Evolutionary conservation across 2,329 filamentous ascomycete species (phyloP), one percentile per base, ranked within the genome.

Genomic region (Moelleriella libera): DNA sequence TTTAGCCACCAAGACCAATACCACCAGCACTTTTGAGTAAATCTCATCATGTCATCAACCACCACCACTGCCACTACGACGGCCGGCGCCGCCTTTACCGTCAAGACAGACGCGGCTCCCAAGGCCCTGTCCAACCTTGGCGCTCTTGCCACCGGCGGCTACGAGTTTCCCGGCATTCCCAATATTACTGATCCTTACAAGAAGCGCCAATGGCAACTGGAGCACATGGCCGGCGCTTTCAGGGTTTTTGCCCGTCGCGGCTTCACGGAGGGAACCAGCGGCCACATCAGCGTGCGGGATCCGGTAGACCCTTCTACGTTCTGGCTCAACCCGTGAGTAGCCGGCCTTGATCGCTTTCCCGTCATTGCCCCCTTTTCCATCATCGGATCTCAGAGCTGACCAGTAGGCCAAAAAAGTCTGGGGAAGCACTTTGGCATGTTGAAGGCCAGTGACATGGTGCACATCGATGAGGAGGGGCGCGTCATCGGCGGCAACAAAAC

Each of bases 381-480:
- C 21, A 21, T 21, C 21, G 21, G 21, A 21, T 21, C 21, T 21
- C 21, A 3, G 21, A 21, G 21, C 21, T 21, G 21, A 21, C 21
- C 21, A 3, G 21, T 21, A 21, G 21, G 21, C 21, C n/a, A 37
- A 37, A 41, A 12, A 12, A 41, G 40, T 7, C 40, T 41, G 10
- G 40, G 40, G 9, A 41, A 41, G 11, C 80, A 85, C 58, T 86
- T 85, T 57, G 80, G 72, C 5, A 63, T 81, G 50, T 67, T 85
- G 45, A 78, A 75, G 51, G 78, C 80, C 1, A 73, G 70, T 1
- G 81, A 85, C 57, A 79, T 85, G 74, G 75, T 85, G 44, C 72
- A 81, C 42, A 70, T 85, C 2, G 75, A 85, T 52, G 62, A 65
- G 45, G 52, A 63, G 2, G 82, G 82, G 5, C 72, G 76, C 31